Percentiles rank a stretch among this genome's conserved stretches.
These are phyloP conservation scores for Flaveria bidentis DNA, from an alignment of 129 eudicot species.

Conservation along the genomic window DNA sequence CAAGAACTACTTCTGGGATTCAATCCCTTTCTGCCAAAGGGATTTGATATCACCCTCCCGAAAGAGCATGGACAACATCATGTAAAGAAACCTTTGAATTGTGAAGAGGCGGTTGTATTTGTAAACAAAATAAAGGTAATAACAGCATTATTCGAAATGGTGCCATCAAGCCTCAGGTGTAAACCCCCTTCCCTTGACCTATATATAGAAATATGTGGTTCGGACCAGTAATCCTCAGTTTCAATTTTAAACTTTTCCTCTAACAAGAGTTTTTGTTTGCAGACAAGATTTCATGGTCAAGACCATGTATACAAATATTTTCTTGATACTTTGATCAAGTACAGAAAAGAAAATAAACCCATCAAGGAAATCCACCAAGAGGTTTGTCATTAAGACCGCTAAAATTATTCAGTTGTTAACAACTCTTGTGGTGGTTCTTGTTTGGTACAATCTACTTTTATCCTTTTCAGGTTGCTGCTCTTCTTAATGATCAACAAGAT, in stretches of 20 bases:
- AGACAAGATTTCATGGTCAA: slow-evolving; percentile 87
- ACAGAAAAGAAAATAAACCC: slow-evolving; percentile 62
- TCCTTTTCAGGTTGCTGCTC: slow-evolving; percentile 67
- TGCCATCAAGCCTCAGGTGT: slow-evolving; percentile 8
- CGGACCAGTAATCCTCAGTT: slow-evolving; percentile 3
- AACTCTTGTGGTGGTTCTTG: slow-evolving; percentile 3
- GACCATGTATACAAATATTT: slow-evolving; percentile 85
- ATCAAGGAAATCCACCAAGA: slow-evolving; percentile 72
- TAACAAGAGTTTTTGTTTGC: slow-evolving; percentile 39
- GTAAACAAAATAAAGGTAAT: slow-evolving; percentile 88
- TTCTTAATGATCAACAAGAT: slow-evolving; percentile 78
- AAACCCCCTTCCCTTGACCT: slow-evolving; percentile 10
- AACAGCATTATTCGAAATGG: slow-evolving; percentile 20
- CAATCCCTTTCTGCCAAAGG: slow-evolving; percentile 90
- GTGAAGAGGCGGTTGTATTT: slow-evolving; percentile 67
- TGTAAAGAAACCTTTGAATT: slow-evolving; percentile 64
- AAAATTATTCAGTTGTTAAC: not conserved
- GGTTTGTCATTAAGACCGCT: slow-evolving; percentile 40
- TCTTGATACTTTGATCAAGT: slow-evolving; percentile 78
- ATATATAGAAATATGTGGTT: not conserved
- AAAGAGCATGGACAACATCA: slow-evolving; percentile 46
- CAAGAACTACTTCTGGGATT: slow-evolving; percentile 80
- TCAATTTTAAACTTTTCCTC: slow-evolving; percentile 2
- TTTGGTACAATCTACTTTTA: slow-evolving; percentile 19
- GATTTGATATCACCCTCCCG: slow-evolving; percentile 66